Evolutionary conservation across 164 flowering plant genomes (phyloP), one percentile per base, ranked within the genome.

Genomic region (Paratinospora sagittata): DNA sequence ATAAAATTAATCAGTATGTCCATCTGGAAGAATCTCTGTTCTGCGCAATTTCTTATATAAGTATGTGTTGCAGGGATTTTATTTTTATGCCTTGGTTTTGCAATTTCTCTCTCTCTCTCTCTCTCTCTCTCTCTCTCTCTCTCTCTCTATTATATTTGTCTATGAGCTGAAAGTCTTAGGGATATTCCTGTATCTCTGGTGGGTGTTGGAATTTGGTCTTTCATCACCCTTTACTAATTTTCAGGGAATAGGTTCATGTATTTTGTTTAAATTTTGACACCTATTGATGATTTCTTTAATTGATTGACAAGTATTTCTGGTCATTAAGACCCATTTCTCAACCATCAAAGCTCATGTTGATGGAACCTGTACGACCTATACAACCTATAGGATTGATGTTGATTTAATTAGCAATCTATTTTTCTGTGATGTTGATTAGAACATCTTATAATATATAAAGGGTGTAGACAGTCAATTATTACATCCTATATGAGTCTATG

Each of bases 21-120:
- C 75, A 79, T 79, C 82, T 82, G 83, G 78, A 80, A 70, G 77
- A 81, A 74, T 74, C 77, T 73, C 13, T 70, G 60, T 47, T 36
- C 47, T 3, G 61, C n/a, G 5, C 21, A 17, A 58, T 36, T 41
- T 67, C 33, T 45, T 23, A 55, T 58, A 58, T 57, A 55, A 27
- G 47, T 70, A 70, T 27, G 43, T 12, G 63, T 12, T 17, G 33
- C 6, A 39, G 52, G 27, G 11, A 23, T 34, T 34, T 55, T 72
- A 14, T 30, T 34, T 47, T 47, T 3, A 17, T 52, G 58, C 58
- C 23, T 4, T 16, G 21, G n/a, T 17, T 52, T 52, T 0, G 19
- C 21, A 16, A 5, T 16, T 52, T 52, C 5, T n/a, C 58, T 52
- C 5, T 14, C n/a, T 6, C 21, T 52, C 5, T n/a, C n/a, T n/a